Evolutionary conservation across 1,139 yeast genomes (phyloP).

Genomic region (Candida sp.): DNA sequence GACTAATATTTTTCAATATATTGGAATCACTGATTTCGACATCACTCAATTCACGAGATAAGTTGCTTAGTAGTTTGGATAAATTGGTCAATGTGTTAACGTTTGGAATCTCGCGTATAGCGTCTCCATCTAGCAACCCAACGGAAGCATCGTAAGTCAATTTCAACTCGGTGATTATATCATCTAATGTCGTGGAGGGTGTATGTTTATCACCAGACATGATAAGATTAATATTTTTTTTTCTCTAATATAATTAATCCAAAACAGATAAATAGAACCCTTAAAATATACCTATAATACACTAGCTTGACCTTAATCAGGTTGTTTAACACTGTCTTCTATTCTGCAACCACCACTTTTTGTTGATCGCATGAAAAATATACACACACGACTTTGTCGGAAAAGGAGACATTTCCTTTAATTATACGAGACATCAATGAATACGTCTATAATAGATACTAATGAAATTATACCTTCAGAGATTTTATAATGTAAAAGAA

Average conservation of each 20-base stretch:
- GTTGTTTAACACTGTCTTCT: not conserved
- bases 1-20: constrained; percentile 24
- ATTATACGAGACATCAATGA: not conserved
- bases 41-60: constrained; percentile 47
- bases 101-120: constrained; percentile 45
- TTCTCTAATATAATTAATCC: not conserved
- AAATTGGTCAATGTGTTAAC: constrained; percentile 43
- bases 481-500: too few relatives aligned
- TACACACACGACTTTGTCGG: not conserved
- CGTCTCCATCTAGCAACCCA: constrained; percentile 61
- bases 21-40: constrained; percentile 44
- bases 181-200: constrained; percentile 45
- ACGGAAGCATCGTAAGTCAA: constrained; percentile 56
- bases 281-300: not conserved
- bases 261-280: not conserved
- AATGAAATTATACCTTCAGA: too few relatives aligned
- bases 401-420: not conserved
- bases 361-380: not conserved
- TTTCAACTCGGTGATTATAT: constrained; percentile 50
- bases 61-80: constrained; percentile 43
- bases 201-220: constrained; percentile 21
- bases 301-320: not conserved
- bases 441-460: too few relatives aligned
- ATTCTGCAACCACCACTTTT: not conserved
- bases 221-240: not conserved